Base-by-base conservation (phyloP, 495 filamentous ascomycete genomes). In the Durotheca rogersii region DNA sequence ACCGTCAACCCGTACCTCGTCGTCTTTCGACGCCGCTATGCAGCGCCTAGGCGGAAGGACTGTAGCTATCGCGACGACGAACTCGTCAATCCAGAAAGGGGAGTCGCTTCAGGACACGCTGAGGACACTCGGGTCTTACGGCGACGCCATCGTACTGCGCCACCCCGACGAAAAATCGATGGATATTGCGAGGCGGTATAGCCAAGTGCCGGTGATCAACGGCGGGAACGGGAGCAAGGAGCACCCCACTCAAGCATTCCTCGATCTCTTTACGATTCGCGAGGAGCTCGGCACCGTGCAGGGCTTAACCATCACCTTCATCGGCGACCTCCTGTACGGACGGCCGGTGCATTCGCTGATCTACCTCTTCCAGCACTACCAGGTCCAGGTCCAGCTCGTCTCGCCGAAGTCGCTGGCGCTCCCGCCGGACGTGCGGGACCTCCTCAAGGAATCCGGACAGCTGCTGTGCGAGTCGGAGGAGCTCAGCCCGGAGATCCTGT, bases 251-350 rank as follows among this genome's bases (percentile, higher is more conserved):
- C 93, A 98, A 71, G 93, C 93, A 3, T 90, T 98, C 82, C 79
- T 96, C n/a, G 93, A 98, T 62, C 82, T 98, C 54, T 97, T 95
- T 78, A 98, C 93, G 29, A 96, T 98, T 67, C 85, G 94, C 44
- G 90, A 98, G 70, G 93, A 98, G 71, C 78, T 97, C 14, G 93
- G 93, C 45, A 95, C 89, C 3, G 92, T 97, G 41, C 88, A 88
- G 57, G 90, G 89, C 31, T 75, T 97, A 53, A 95, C 89, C 38
- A 92, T 98, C 67, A 98, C 93, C 41, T 98, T 98, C 67, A 81
- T 84, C 40, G 93, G 93, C 60, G 93, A 98, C 61, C 81, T 98
- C 32, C 82, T 84, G 54, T 93, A 95, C 69, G 93, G 93, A 34
- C 85, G 93, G 40, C 90, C 94, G 1, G 90, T 98, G 18, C 93